These are phyloP conservation scores for Nepenthes alata DNA, from an alignment of 179 eudicot species.

Conservation along the genomic window DNA sequence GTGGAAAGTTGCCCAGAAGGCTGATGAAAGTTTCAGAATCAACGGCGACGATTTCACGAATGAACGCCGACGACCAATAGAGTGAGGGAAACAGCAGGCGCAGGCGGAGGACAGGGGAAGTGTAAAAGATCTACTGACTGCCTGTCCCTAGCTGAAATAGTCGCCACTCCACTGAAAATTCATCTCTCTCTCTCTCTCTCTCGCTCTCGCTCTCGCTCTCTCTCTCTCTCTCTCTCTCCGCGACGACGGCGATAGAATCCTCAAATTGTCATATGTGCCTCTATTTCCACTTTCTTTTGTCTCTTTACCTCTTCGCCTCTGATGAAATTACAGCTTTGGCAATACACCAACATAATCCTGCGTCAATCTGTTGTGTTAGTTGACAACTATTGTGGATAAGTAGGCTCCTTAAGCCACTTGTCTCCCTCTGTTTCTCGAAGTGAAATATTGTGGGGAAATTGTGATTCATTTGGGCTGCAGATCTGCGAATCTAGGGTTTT, in stretches of 20 bases:
- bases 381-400: not conserved
- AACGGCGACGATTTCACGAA: not conserved
- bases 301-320: not conserved
- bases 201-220: no score
- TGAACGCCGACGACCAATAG: not conserved
- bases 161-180: no score
- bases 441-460: not conserved
- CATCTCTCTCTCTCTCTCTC: no score
- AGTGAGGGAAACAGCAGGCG: not conserved
- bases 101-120: not conserved
- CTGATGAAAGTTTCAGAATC: not conserved
- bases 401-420: no score
- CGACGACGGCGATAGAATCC: not conserved
- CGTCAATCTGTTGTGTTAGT: not conserved
- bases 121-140: not conserved
- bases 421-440: not conserved
- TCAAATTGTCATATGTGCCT: not conserved
- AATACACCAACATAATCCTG: not conserved
- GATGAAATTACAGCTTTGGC: not conserved
- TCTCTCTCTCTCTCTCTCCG: no score
- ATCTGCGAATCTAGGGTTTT: constrained; percentile 23
- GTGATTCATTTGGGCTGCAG: constrained; percentile 12
- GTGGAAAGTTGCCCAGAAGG: no score
- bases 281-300: not conserved
- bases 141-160: not conserved